Evolutionary conservation across 2,329 filamentous ascomycete species (phyloP), one percentile per base, ranked within the genome.

Genomic region (Ophioceras dolichostomum): DNA sequence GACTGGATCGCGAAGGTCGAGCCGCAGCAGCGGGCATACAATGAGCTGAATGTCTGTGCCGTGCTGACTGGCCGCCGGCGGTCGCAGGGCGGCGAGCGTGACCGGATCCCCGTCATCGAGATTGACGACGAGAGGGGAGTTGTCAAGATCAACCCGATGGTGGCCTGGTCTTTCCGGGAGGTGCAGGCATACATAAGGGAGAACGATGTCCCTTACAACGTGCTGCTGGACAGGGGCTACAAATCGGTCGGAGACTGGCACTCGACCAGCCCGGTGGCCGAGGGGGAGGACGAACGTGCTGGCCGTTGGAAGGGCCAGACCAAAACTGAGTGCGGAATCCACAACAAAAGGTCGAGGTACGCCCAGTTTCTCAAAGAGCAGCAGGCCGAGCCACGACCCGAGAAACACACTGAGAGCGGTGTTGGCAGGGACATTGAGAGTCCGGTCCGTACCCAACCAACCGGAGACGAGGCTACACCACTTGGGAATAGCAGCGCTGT

Each of bases 171-270:
- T 31, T 98, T 98, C 64, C 66, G 76, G 43, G 83, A 96, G 56
- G 89, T 98, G 42, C 79, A 88, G 60, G 69, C 75, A 29, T 98
- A 98, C 64, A 76, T 95, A 62, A 74, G 78, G 50, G 79, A 83
- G 52, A 75, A 95, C 67, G 63, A 86, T 43, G 87, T 98, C 4
- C 91, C 91, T 0, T 96, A 94, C 70, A 98, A 98, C 58, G 78
- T 73, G 43, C 74, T 98, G 21, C 73, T 98, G 33, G 85, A 95
- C 62, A 72, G 69, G 41, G 91, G 91, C n/a, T 98, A 98, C 73
- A 95, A 96, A 73, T 94, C 86, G 46, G 73, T 98, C 44, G 91
- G 91, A 43, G 91, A 98, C 68, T 96, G 88, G 85, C 91, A 98
- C 70, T 94, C 87, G 36, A 98, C 91, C 4, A 81, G 77, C 49